These are phyloP conservation scores for Pittosporum tobira DNA, from an alignment of 129 eudicot genomes.

Conservation along the genomic window DNA sequence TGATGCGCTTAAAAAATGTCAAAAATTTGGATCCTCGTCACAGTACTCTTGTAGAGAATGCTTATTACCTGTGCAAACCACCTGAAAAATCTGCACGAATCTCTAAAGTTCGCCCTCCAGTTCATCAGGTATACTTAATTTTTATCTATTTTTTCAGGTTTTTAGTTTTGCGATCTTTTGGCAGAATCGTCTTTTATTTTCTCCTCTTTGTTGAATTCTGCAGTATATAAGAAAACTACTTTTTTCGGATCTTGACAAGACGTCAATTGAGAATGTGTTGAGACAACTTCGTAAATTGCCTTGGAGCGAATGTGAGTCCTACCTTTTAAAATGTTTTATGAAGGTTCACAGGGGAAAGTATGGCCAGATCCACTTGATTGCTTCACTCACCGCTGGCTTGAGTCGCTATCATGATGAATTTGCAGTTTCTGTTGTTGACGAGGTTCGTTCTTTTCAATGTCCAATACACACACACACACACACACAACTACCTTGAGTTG, in stretches of 20 bases:
- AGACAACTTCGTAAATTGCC: conserved; percentile 95
- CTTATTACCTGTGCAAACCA: conserved; percentile 93
- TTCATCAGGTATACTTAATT: conserved; percentile 67
- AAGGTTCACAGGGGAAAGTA: conserved; percentile 95
- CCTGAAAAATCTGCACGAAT: conserved; percentile 96
- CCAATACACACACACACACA: no score
- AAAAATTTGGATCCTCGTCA: conserved; percentile 97
- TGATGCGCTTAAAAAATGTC: conserved; percentile 91
- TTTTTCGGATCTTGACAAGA: conserved; percentile 86
- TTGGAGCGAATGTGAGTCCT: conserved; percentile 85
- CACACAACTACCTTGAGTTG: no score
- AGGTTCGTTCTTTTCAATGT: conserved; percentile 45
- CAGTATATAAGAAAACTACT: conserved; percentile 93
- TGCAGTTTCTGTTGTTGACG: conserved; percentile 90
- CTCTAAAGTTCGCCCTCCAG: conserved; percentile 89
- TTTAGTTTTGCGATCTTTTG: neutral
- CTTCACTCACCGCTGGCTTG: conserved; percentile 91
- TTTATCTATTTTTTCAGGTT: neutral
- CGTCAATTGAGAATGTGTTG: conserved; percentile 80
- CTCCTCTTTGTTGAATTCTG: conserved; percentile 20
- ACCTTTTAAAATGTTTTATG: conserved; percentile 79
- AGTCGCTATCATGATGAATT: conserved; percentile 96
- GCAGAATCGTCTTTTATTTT: neutral
- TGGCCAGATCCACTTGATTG: conserved; percentile 96
- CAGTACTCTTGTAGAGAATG: conserved; percentile 94